Evolutionary conservation across 768 basidiomycete genomes (phyloP).

Genomic region (Mycena galopus): DNA sequence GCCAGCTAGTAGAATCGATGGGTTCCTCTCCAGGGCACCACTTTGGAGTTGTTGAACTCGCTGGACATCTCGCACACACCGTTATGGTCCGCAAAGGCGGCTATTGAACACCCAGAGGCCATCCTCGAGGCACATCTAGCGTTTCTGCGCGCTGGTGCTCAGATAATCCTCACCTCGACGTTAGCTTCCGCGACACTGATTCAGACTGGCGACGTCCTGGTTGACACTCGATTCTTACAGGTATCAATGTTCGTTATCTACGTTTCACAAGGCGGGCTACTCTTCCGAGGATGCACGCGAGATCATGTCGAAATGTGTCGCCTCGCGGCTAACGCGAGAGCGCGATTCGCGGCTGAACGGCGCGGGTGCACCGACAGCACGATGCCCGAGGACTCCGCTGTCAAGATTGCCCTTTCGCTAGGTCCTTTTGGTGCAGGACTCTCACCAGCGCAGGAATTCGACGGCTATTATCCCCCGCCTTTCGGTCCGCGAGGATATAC

Average conservation of each 20-base stretch:
- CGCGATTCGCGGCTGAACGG: conserved; percentile 43
- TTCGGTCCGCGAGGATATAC: conserved; percentile 70
- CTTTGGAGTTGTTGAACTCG: conserved; percentile 67
- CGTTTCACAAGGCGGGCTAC: conserved; percentile 67
- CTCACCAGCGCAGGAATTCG: conserved; percentile 76
- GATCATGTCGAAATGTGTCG: conserved; percentile 68
- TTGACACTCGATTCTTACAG: conserved; percentile 50
- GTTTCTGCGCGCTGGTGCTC: conserved; percentile 76
- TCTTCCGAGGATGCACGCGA: conserved; percentile 54
- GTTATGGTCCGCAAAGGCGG: conserved; percentile 80
- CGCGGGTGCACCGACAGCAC: conserved; percentile 31
- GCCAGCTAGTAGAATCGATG: not conserved
- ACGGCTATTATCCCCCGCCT: conserved; percentile 81
- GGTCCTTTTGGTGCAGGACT: conserved; percentile 83
- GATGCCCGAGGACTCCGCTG: conserved; percentile 32
- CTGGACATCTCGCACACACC: conserved; percentile 64
- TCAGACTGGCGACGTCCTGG: not conserved
- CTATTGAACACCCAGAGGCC: conserved; percentile 63
- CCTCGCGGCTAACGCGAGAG: conserved; percentile 63
- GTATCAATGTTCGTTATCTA: conserved; percentile 74
- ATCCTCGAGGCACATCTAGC: conserved; percentile 71
- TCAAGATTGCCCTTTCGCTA: conserved; percentile 75
- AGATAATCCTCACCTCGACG: conserved; percentile 79
- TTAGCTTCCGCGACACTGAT: conserved; percentile 43
- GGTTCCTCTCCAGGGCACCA: conserved; percentile 67